Evolutionary conservation across 2,329 filamentous ascomycete genomes (phyloP), one percentile per base, ranked within the genome.

Genomic region (Aspergillus caelatus): DNA sequence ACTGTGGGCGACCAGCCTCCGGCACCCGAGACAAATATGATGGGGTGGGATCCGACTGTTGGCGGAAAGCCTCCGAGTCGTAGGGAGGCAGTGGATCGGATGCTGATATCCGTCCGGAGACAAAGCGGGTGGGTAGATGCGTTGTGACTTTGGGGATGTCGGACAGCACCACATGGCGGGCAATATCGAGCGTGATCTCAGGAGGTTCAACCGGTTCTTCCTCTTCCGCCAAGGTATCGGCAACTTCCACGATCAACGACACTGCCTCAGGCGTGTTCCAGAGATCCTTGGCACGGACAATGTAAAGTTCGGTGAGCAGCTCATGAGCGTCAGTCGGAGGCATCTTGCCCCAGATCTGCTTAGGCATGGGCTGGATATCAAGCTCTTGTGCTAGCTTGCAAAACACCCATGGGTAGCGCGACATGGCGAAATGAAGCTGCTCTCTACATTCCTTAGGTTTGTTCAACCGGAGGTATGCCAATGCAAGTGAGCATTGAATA

Each of bases 61-160:
- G 70, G 34, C 71, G 71, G 61, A 71, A 73, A 34, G 76, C 77
- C 53, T 78, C 74, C 1, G 77, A 78, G 61, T 86, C 79, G 0
- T 84, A 77, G 1, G 93, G 94, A 23, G 93, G 92, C 16, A 97
- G 80, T 1, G 93, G 93, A 73, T 97, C 94, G 26, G 92, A 95
- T 21, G 92, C 87, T 66, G 91, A 93, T 2, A 89, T 88, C 54
- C 88, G 82, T 39, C 84, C 81, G 21, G 85, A 82, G 12, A 93
- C 88, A 70, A 92, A 85, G 10, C 81, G 78, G 1, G 84, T 82
- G 0, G 93, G 92, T 8, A 95, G 83, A 45, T 91, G 81, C 0
- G 86, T 84, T 70, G 94, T 90, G 26, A 96, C 84, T 1, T 84
- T 80, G 1, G 89, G 90, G 3, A 89, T 87, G 68, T 94, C 91